phyloP scores from a whole-genome alignment of 495 filamentous ascomycete species.

The Neohortaea acidophila region DNA sequence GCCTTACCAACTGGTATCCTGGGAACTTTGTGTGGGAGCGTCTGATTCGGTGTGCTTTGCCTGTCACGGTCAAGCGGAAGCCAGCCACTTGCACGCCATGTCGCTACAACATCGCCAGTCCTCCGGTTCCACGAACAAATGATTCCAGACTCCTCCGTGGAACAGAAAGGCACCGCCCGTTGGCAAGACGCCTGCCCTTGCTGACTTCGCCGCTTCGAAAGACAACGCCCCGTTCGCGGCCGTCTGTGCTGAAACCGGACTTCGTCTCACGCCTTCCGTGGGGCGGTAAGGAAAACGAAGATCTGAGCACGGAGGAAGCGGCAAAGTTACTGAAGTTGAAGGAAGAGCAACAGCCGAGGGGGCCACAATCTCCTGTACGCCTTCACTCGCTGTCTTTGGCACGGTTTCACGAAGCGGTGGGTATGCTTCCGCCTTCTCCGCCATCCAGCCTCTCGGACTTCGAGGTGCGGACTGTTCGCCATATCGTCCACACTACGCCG shows the following conservation, averaged over 20 bases:
- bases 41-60: conserved; percentile 5
- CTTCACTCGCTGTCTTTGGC: conserved; percentile 5
- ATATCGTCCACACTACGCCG: too few species aligned
- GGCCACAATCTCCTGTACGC: conserved; percentile 1
- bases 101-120: background rate
- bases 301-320: background rate
- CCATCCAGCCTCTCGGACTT: background rate
- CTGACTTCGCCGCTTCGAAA: too few species aligned
- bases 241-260: too few species aligned
- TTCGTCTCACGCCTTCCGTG: too few species aligned
- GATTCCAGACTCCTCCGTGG: background rate
- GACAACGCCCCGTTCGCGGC: too few species aligned
- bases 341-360: background rate
- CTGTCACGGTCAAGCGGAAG: conserved; percentile 9
- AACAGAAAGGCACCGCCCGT: too few species aligned
- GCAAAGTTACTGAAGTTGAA: conserved; percentile 2
- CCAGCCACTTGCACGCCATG: conserved; percentile 1
- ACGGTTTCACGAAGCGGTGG: conserved; percentile 2
- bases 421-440: background rate
- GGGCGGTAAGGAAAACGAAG: conserved; percentile 2
- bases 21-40: conserved; percentile 4
- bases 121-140: background rate
- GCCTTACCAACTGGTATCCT: background rate
- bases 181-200: too few species aligned
- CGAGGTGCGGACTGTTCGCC: background rate